Conservation (phyloP, 345 rosid genomes). For the Viola odorata region DNA sequence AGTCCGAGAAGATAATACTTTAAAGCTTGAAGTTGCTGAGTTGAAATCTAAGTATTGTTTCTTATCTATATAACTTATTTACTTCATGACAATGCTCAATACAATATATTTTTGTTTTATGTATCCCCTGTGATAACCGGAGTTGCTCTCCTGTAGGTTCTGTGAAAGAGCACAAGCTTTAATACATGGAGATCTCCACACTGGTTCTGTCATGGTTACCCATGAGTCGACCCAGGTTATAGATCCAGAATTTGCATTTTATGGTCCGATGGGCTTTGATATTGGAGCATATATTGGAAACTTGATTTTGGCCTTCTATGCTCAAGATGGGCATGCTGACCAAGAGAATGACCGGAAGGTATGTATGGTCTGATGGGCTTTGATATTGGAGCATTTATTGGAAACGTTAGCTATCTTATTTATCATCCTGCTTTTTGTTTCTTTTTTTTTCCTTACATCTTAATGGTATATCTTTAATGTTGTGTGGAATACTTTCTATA, state of each 20-base stretch:
- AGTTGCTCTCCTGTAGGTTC: constrained; percentile 46
- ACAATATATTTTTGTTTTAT: not conserved
- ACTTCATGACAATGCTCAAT: not conserved
- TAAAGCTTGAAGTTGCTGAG: constrained; percentile 81
- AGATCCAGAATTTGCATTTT: constrained; percentile 88
- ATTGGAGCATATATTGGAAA: constrained; percentile 90
- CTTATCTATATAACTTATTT: not conserved
- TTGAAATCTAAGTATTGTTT: constrained; percentile 70
- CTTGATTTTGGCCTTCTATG: constrained; percentile 76
- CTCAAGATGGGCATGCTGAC: constrained; percentile 85
- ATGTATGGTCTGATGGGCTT: constrained; percentile 9
- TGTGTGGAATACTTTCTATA: too few species aligned
- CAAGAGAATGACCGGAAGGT: constrained; percentile 65
- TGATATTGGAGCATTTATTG: not conserved
- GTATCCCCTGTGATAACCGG: constrained; percentile 8
- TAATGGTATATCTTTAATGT: too few species aligned
- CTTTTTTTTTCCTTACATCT: too few species aligned
- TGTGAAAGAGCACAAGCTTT: constrained; percentile 94
- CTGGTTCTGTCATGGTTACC: constrained; percentile 92
- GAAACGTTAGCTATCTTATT: not conserved
- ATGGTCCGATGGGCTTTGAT: constrained; percentile 94
- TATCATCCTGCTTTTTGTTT: too few species aligned
- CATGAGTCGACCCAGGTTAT: constrained; percentile 78
- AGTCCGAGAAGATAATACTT: constrained; percentile 55
- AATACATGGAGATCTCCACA: constrained; percentile 94